Base-by-base conservation (phyloP, 2,329 filamentous ascomycete species). In the Chaetomium sp. region DNA sequence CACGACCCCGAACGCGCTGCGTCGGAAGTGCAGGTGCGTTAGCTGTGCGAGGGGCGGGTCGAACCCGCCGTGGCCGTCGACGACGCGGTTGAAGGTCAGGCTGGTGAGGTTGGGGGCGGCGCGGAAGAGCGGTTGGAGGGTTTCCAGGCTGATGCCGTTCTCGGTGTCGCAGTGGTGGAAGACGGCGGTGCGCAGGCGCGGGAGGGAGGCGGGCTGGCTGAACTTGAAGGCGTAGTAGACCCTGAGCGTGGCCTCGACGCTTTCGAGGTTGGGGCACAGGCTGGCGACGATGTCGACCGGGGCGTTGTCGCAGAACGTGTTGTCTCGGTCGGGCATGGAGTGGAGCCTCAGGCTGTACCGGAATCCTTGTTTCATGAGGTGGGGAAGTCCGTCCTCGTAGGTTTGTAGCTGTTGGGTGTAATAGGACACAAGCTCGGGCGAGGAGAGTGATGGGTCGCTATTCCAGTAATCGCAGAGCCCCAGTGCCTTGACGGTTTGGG, bases 221-320 rank as follows among this genome's bases (percentile, higher is more conserved):
- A 60, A 51, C 7, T 19, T 29, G 42, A 60, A 56, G 51, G 8
- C 5, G 16, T 31, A 4, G 19, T 6, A 5, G 35, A 29, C 38
- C 23, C 4, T 1, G 38, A 51, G 9, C 13, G 3, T 27, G 51
- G 19, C 12, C 21, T 50, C 0, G 29, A 64, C 35, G n/a, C 27
- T 27, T n/a, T 58, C 12, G 1, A 61, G n/a, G 54, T 51, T 51
- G 21, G 57, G 65, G 35, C 61, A 64, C 3, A 66, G 53, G 38
- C 58, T 62, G 47, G 25, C n/a, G n/a, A 64, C 1, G 38, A 64
- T 53, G 23, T 58, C 53, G 31, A 59, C 1, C 1, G 21, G 8
- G 47, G 42, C 1, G 54, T 57, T 49, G 33, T 29, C 10, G 9
- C 19, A 4, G 51, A 55, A 16, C 56, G 19, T 27, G 51, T 45